Base-by-base conservation (phyloP, 768 basidiomycete species). In the Amanita phalloides region DNA sequence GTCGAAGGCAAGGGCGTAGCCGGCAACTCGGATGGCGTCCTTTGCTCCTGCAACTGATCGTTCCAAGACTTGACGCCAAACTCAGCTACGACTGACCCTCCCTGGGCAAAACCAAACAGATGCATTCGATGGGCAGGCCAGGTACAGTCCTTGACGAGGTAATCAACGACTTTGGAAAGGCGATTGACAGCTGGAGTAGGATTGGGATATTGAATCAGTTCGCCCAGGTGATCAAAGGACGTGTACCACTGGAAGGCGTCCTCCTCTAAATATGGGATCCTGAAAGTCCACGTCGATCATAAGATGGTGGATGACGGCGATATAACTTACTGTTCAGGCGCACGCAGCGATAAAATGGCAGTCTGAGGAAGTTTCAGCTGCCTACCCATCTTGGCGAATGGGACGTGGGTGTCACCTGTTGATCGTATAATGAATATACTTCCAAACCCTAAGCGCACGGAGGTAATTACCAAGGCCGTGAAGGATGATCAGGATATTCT, bases 341-440 rank as follows among this genome's bases (percentile, higher is more conserved):
- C 92, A 45, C 86, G 80, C 8, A 95, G 62, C 1, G 88, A 77
- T n/a, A 95, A 77, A 1, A 80, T 73, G 2, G 91, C 90, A 0
- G 93, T 95, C 63, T 94, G 91, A 0, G 92, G 93, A n/a, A 96
- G 77, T 57, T 80, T 86, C 44, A 96, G 66, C 8, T 78, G 76
- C 20, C 71, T 72, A 8, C 82, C 90, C 5, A 96, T 77, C 49
- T 81, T 80, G 30, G 74, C 70, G 62, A 96, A 95, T 1, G 90
- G 89, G 2, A 68, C 43, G 54, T 85, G 81, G 0, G 84, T 90
- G 66, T 95, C 92, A 23, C 92, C 92, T 93, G n/a, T 26, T 36
- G 35, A 36, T 42, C 20, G 3, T 33, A 50, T 35, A 20, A 45
- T 36, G 2, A 52, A n/a, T 35, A 13, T 20, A 17, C 6, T 51